These are phyloP conservation scores for Omphalea diandra DNA, from an alignment of 441 rosid species.

Conservation along the genomic window DNA sequence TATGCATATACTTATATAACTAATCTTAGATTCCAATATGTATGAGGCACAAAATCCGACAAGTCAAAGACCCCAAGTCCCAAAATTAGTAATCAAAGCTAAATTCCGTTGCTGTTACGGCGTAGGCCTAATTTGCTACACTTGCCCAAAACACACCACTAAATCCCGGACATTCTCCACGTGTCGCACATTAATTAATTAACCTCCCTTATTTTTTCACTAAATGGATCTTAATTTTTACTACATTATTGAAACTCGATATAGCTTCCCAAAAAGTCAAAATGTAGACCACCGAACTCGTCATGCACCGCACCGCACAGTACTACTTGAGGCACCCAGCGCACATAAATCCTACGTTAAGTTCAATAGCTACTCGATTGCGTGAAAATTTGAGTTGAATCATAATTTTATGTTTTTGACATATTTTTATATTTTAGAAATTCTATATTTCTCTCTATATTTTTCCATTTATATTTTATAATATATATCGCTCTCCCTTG, in stretches of 20 bases:
- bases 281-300: not conserved
- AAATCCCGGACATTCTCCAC: conserved; percentile 34
- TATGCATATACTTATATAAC: too few relatives aligned
- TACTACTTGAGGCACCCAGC: not conserved
- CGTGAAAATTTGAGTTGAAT: too few relatives aligned
- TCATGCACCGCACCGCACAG: not conserved
- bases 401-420: too few relatives aligned
- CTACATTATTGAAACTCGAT: conserved; percentile 4
- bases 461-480: too few relatives aligned
- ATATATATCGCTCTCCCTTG: too few relatives aligned
- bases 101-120: conserved; percentile 55
- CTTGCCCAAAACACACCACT: conserved; percentile 9
- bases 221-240: not conserved
- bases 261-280: conserved; percentile 1
- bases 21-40: too few relatives aligned
- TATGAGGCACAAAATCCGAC: conserved; percentile 19
- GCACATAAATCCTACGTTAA: not conserved
- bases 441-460: too few relatives aligned
- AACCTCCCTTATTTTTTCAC: not conserved
- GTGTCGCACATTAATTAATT: conserved; percentile 13
- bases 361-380: not conserved
- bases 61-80: conserved; percentile 34
- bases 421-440: too few relatives aligned
- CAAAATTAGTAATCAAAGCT: conserved; percentile 1
- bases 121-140: conserved; percentile 22